phyloP scores from a whole-genome alignment of 331 rosid genomes.

The Malus hybrid region DNA sequence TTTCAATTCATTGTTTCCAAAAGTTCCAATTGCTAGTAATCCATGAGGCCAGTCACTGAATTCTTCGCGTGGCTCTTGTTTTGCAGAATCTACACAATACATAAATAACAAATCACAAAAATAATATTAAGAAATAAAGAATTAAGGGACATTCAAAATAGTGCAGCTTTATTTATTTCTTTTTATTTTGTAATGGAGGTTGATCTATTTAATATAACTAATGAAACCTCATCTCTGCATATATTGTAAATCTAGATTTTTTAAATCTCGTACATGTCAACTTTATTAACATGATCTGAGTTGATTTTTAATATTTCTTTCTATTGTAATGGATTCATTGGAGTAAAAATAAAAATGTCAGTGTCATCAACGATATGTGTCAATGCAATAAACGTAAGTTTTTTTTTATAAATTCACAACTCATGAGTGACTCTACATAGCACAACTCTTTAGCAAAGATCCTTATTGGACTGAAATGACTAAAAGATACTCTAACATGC shows the following conservation, averaged over 20 bases:
- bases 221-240: not conserved
- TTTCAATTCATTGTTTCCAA: constrained; percentile 65
- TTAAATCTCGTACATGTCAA: not conserved
- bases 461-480: not conserved
- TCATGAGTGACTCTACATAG: not conserved
- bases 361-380: too few relatives aligned
- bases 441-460: not conserved
- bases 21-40: constrained; percentile 85
- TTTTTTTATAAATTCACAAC: not conserved
- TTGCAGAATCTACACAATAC: constrained; percentile 38
- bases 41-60: constrained; percentile 95
- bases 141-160: not conserved
- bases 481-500: not conserved
- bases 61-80: constrained; percentile 85
- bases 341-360: not conserved
- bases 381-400: too few relatives aligned
- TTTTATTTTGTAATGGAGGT: not conserved
- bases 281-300: not conserved
- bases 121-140: not conserved
- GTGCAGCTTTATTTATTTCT: not conserved
- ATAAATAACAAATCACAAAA: not conserved
- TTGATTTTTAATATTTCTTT: too few relatives aligned
- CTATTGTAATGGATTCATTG: not conserved
- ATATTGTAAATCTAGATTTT: too few relatives aligned
- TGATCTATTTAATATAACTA: not conserved